Percentiles rank a stretch among this genome's conserved stretches.
Evolutionary conservation across 2,329 filamentous ascomycete species (phyloP).

Genomic region (Alternaria novae-zelandiae): DNA sequence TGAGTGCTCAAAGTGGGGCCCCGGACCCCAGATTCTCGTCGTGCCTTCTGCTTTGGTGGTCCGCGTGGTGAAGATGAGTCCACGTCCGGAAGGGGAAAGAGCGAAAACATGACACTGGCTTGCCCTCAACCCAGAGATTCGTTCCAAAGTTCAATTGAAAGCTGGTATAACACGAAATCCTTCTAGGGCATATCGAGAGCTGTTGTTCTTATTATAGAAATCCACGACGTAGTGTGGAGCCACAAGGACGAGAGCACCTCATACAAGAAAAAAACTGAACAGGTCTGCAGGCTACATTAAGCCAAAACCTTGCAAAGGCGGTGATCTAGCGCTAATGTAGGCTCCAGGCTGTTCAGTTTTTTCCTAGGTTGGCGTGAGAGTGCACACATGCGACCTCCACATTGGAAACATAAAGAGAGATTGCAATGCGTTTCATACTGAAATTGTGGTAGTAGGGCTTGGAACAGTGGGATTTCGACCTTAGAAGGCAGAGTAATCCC

Average conservation of each 20-base stretch:
- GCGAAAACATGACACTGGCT: background rate
- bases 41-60: slow-evolving; percentile 9
- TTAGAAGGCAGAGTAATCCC: background rate
- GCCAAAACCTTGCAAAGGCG: no score
- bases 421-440: background rate
- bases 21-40: background rate
- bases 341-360: no score
- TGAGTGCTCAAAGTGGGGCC: background rate
- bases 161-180: background rate
- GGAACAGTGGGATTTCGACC: background rate
- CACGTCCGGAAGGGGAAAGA: background rate
- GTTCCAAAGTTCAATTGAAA: background rate
- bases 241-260: background rate
- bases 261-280: no score
- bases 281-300: no score
- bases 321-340: no score
- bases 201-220: background rate
- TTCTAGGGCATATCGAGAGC: background rate
- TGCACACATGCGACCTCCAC: background rate
- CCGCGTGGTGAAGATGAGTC: slow-evolving; percentile 4
- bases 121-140: background rate
- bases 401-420: background rate
- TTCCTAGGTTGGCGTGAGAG: no score
- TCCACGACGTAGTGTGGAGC: background rate
- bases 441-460: background rate